Evolutionary conservation across 768 basidiomycete genomes (phyloP), one percentile per base, ranked within the genome.

Genomic region (Leucogyrophana mollusca): DNA sequence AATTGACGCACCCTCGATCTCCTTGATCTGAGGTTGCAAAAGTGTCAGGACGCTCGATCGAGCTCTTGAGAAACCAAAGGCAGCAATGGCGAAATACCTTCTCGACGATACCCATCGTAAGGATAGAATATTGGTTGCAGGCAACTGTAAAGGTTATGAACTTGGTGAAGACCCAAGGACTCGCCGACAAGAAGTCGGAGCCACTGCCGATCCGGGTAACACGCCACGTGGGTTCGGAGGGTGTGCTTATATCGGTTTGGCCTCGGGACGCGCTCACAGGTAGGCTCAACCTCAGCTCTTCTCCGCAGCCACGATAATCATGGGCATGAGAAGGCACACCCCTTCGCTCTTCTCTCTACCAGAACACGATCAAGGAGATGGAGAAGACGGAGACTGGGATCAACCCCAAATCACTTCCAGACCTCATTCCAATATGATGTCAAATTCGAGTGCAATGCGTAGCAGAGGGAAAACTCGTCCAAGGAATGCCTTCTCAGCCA

Each of bases 101-200:
- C 71, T 97, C 94, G 57, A 93, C 77, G 60, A 96, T 82, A 59
- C 94, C 94, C 94, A 97, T 96, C 59, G 53, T 80, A 60, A 25
- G 22, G 6, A 30, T 7, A 30, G 6, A 13, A 7, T 30, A 30
- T 30, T 30, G 27, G 13, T n/a, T n/a, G n/a, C n/a, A n/a, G n/a
- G n/a, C n/a, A n/a, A n/a, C n/a, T n/a, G n/a, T n/a, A n/a, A n/a
- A n/a, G n/a, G n/a, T n/a, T n/a, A n/a, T n/a, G n/a, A n/a, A n/a
- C n/a, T n/a, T n/a, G n/a, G n/a, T n/a, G 27, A 7, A 30, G 13
- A 30, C 27, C 27, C 13, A 6, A 30, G 27, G 27, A 6, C 13
- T 7, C 7, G 13, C 6, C 7, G 13, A 13, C 6, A 13, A 30
- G 27, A 6, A 30, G 27, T 7, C 13, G 27, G 7, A 30, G 27